phyloP scores from a whole-genome alignment of 1,139 yeast species.

The Yamadazyma aaseri region DNA sequence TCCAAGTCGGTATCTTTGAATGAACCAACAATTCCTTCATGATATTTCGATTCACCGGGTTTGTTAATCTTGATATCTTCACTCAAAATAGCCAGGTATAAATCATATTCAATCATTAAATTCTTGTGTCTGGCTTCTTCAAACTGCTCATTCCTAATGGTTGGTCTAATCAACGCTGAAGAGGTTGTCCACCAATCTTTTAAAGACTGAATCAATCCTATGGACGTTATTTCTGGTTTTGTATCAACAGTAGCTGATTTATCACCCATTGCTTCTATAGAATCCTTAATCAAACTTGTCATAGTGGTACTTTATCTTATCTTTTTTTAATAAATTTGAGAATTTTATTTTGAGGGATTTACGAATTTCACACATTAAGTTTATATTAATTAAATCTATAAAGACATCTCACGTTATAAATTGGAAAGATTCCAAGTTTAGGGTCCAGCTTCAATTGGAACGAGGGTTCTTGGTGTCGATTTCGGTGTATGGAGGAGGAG shows the following conservation, averaged over 20 bases:
- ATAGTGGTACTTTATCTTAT: conserved; percentile 1
- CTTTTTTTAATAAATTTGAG: no score
- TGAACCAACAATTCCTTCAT: conserved; percentile 19
- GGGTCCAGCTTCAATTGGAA: no score
- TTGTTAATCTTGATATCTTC: conserved; percentile 26
- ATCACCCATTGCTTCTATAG: conserved; percentile 19
- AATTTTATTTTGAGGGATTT: no score
- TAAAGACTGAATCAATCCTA: conserved; percentile 28
- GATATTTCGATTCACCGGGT: conserved; percentile 14
- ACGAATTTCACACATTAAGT: no score
- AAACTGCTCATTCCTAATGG: conserved; percentile 12
- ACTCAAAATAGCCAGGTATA: conserved; percentile 35
- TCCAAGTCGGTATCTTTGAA: conserved; percentile 34
- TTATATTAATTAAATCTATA: no score
- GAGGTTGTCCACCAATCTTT: conserved; percentile 44
- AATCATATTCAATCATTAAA: conserved; percentile 32
- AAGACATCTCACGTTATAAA: no score
- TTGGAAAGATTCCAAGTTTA: no score
- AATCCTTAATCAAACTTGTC: conserved; percentile 13
- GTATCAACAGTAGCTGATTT: conserved; percentile 2
- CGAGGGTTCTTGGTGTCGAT: conserved; percentile 18
- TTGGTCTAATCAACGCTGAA: conserved; percentile 24
- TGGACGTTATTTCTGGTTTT: conserved; percentile 3
- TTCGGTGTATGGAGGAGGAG: conserved; percentile 41
- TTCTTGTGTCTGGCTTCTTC: conserved; percentile 25